Evolutionary conservation across 169 alveolate genomes (phyloP), one percentile per base, ranked within the genome.

Genomic region (Plasmodium berghei): DNA sequence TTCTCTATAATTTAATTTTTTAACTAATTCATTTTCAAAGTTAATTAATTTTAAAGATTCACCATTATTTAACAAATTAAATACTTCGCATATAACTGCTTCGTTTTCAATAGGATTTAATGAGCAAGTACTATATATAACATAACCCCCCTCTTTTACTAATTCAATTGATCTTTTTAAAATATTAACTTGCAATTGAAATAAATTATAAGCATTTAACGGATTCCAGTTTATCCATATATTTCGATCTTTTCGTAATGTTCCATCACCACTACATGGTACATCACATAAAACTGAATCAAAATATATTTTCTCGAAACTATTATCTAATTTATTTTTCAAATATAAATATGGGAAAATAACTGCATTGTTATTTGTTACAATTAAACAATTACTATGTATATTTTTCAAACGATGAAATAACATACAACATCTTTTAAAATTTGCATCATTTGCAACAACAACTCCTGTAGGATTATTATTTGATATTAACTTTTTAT

Each of bases 191-290:
- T 98, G 97, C 45, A 96, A 88, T 28, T 95, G 95, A 94, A 97
- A 99, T 72, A 97, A 91, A 77, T 95, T 95, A 45, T 95, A 92
- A 16, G 99, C 99, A 90, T 96, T 97, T 67, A 94, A 94, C n/a
- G 98, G 89, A 83, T 93, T 95, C 99, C 99, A 98, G 58, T 94
- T 95, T 59, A 90, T 94, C 99, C 99, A 98, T 34, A 97, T 94
- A 64, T 94, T 94, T 12, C 98, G 98, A 52, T 97, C 95, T 92
- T 98, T 98, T 87, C 99, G 94, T 63, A 97, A 88, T 4, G 99
- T 98, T 16, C 99, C 99, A 88, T 98, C 99, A 3, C 99, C 98
- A 69, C 99, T 94, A 88, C 99, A 98, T 14, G 99, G 99, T 1
- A 97, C 98, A 87, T 98, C 99, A 89, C 98, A 97, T 52, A 97